Evolutionary conservation across 768 basidiomycete genomes (phyloP), one percentile per base, ranked within the genome.

Genomic region (Suillus cothurnatus): DNA sequence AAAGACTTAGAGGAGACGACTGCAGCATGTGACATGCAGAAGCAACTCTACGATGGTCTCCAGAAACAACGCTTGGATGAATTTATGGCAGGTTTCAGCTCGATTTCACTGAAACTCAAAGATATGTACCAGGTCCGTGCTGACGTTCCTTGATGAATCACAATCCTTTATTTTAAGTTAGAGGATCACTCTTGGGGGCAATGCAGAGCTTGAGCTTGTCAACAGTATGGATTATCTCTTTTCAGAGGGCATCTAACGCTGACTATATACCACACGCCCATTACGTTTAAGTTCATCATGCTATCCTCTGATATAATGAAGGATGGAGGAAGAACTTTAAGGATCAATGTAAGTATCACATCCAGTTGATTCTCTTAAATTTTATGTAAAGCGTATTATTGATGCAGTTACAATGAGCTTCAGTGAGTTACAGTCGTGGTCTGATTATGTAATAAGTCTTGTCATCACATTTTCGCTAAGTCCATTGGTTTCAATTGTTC

Each of bases 141-240:
- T 15, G 19, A 47, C 6, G 12, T 34, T 15, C 9, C 11, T 36
- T 14, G 31, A 39, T 31, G 15, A 3, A n/a, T 15, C 23, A 43
- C 12, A 34, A 26, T 32, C 28, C 28, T 6, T 23, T 5, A 43
- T 23, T 4, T 23, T 17, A 19, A 28, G 64, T 28, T 69, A 98
- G 97, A 97, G 98, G 94, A 99, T 99, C 74, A 99, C 97, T 0
- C 83, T 98, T 32, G 97, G 97, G 43, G 97, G 97, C 15, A 98
- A 99, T 71, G 97, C 97, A 23, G 97, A 99, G 73, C 86, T 99
- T 11, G 97, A 99, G 74, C 81, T 98, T 47, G 97, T 99, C 28
- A 97, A 99, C 72, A 96, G 92, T 70, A 90, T 98, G 87, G 97
- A 99, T n/a, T n/a, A n/a, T 78, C 97, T 97, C 1, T 99, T 99